phyloP scores from a whole-genome alignment of 2,329 filamentous ascomycete species.

The Fusarium algeriense region DNA sequence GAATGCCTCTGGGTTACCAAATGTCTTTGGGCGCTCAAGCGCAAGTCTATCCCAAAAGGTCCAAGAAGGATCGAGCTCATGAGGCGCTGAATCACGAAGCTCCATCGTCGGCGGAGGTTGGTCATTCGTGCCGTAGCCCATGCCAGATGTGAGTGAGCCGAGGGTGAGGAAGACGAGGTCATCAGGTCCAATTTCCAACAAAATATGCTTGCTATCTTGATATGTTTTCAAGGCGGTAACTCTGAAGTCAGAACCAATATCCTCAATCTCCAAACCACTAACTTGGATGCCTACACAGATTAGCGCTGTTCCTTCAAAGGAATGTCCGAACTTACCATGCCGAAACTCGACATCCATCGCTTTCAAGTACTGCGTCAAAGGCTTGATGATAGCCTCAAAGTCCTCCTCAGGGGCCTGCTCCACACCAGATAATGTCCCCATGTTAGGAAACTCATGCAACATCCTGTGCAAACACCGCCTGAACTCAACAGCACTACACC shows the following conservation, averaged over 20 bases:
- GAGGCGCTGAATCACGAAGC: slow-evolving; percentile 45
- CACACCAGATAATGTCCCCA: slow-evolving; percentile 43
- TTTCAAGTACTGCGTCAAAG: slow-evolving; percentile 44
- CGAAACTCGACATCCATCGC: slow-evolving; percentile 46
- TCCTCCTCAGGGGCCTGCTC: slow-evolving; percentile 46
- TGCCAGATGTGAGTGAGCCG: slow-evolving; percentile 44
- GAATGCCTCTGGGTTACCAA: slow-evolving; percentile 46
- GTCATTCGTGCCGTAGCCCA: slow-evolving; percentile 44
- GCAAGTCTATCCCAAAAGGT: slow-evolving; percentile 45
- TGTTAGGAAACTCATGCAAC: slow-evolving; percentile 47
- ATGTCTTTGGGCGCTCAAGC: slow-evolving; percentile 34
- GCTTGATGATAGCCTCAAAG: slow-evolving; percentile 46
- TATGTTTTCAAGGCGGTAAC: slow-evolving; percentile 39
- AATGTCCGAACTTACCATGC: slow-evolving; percentile 33
- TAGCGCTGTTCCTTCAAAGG: background rate
- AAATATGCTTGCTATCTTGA: slow-evolving; percentile 31
- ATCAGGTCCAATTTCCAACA: slow-evolving; percentile 17
- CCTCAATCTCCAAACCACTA: slow-evolving; percentile 44
- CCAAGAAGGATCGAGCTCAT: slow-evolving; percentile 43
- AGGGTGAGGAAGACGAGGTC: slow-evolving; percentile 43
- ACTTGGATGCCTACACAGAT: slow-evolving; percentile 42
- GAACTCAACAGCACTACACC: slow-evolving; percentile 48
- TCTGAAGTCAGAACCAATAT: slow-evolving; percentile 34
- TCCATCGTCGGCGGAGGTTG: slow-evolving; percentile 45
- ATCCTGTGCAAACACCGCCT: slow-evolving; percentile 45